phyloP scores from a whole-genome alignment of 306 rosid species.

The Malus fusca region DNA sequence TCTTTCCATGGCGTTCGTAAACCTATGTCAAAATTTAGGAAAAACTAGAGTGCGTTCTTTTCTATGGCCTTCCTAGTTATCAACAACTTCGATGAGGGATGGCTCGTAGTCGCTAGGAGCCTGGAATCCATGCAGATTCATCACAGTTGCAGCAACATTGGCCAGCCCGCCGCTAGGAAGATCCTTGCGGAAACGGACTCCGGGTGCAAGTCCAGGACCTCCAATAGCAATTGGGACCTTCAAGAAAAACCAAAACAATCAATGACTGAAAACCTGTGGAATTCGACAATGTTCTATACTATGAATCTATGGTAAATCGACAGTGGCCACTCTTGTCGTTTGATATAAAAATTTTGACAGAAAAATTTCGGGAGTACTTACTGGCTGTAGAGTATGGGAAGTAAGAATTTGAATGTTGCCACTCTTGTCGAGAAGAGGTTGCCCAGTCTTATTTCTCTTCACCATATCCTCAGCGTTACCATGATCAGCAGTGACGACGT shows the following conservation, averaged over 20 bases:
- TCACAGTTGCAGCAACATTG: slow-evolving; percentile 94
- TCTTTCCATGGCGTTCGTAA: background rate
- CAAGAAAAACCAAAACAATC: background rate
- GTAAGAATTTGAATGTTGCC: slow-evolving; percentile 91
- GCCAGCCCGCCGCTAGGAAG: slow-evolving; percentile 80
- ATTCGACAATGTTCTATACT: background rate
- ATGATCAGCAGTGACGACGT: slow-evolving; percentile 96
- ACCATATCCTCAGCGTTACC: slow-evolving; percentile 99
- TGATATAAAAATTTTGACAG: background rate
- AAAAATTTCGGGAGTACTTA: slow-evolving; percentile 32
- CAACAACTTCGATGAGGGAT: slow-evolving; percentile 73
- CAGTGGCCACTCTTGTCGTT: background rate
- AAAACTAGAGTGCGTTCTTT: background rate
- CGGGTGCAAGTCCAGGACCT: slow-evolving; percentile 83
- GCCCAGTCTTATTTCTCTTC: slow-evolving; percentile 78
- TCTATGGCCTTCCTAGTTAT: slow-evolving; percentile 15
- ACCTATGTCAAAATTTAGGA: slow-evolving; percentile 20
- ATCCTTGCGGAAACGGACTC: slow-evolving; percentile 64
- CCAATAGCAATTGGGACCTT: slow-evolving; percentile 97
- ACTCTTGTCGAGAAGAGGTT: slow-evolving; percentile 68
- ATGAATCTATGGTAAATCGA: background rate
- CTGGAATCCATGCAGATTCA: slow-evolving; percentile 85
- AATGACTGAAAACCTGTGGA: background rate
- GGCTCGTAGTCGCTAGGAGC: slow-evolving; percentile 93
- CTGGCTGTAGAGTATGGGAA: slow-evolving; percentile 94